Percentiles rank a stretch among this genome's conserved stretches.
phyloP scores from a whole-genome alignment of 148 eudicot genomes.

The Rhododendron ferrugineum region DNA sequence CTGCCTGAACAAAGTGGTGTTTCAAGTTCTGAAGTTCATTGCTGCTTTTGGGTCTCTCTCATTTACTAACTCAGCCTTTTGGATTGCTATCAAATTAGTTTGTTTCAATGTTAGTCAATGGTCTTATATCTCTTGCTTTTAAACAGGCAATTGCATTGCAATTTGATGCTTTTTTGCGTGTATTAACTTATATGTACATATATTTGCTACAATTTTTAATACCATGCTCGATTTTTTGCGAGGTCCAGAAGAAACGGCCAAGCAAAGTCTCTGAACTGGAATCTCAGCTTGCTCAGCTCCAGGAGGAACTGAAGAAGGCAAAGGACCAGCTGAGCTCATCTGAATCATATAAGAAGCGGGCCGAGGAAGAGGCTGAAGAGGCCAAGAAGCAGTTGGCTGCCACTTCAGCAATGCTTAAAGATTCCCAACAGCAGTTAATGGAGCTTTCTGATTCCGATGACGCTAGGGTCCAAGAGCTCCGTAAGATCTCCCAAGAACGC shows the following conservation, averaged over 20 bases:
- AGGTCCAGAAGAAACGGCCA: conserved; percentile 55
- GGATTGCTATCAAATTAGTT: neutral
- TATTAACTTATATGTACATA: neutral
- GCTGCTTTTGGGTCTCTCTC: neutral
- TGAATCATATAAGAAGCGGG: conserved; percentile 45
- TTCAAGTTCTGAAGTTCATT: neutral
- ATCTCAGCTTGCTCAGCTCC: conserved; percentile 67
- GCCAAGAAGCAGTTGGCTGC: conserved; percentile 53
- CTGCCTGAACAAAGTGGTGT: neutral
- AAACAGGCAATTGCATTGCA: neutral
- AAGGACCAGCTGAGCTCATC: conserved; percentile 72
- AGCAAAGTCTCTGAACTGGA: conserved; percentile 61
- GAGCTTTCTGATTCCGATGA: conserved; percentile 68
- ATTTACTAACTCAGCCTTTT: neutral
- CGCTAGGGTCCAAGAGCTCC: conserved; percentile 57
- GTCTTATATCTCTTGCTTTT: neutral
- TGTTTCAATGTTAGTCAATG: neutral
- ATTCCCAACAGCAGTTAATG: conserved; percentile 53
- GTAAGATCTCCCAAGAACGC: conserved; percentile 74
- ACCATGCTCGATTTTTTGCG: neutral
- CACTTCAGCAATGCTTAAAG: conserved; percentile 54
- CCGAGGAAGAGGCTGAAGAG: conserved; percentile 70
- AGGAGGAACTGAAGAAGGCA: conserved; percentile 65
- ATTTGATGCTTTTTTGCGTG: neutral
- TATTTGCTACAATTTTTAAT: neutral